Evolutionary conservation across 2,329 filamentous ascomycete species (phyloP), one percentile per base, ranked within the genome.

Genomic region (Hypoxylon sp.): DNA sequence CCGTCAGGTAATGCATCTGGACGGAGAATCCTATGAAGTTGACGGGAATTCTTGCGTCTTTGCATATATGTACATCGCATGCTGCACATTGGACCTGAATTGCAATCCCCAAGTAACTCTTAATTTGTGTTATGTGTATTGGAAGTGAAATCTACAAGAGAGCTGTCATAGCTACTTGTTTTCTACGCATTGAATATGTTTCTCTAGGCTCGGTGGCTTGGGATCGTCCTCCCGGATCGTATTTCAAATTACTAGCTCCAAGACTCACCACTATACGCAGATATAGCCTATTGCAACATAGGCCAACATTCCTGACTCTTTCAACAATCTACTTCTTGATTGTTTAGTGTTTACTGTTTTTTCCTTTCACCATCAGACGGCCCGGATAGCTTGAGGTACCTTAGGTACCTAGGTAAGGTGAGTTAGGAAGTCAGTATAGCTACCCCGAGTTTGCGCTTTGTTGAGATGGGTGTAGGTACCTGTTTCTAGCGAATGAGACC

Each of bases 41-140:
- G 57, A 63, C 55, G 58, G 50, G 50, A 65, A 59, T 46, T 48
- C 37, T 57, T 48, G 47, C 59, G 53, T 41, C 48, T 41, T 67
- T 66, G 64, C 68, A 70, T 68, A 69, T 68, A 66, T 67, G 59
- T 69, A 69, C 56, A 70, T 72, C 50, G 65, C 70, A 71, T 56
- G 61, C 70, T 64, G 56, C 65, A 62, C 51, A 62, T 57, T 59
- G 51, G 51, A 70, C 51, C 39, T 61, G 49, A 56, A 57, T 68
- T 59, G 57, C 51, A 43, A 39, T 53, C 41, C 44, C 30, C 53
- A 44, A 41, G n/a, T 47, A 47, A 57, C 41, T 57, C 34, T 24
- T 15, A 34, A 34, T 6, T 15, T 34, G 13, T 4, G 4, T 37
- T 5, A n/a, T 37, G 32, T 37, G 32, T n/a, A 2, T 37, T n/a